phyloP scores from a whole-genome alignment of 1,284 basidiomycete genomes.

The Golubevia sp. region DNA sequence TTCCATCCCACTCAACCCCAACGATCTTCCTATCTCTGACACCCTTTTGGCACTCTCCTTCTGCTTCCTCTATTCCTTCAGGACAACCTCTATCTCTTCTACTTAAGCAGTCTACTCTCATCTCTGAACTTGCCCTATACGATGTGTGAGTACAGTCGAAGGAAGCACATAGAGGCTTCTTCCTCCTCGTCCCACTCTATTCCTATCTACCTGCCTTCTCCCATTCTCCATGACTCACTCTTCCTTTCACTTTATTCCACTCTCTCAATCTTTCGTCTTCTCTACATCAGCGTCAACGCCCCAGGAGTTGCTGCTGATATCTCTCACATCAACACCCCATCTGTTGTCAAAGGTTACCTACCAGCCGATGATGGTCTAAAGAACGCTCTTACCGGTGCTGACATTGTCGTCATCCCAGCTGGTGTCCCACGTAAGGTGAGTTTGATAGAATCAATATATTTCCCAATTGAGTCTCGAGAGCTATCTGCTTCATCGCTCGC shows the following conservation, averaged over 20 bases:
- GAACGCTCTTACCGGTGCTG: conserved; percentile 80
- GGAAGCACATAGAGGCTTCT: too few relatives aligned
- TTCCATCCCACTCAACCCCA: neutral
- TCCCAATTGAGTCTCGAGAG: too few relatives aligned
- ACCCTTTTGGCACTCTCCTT: too few relatives aligned
- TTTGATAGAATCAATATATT: neutral
- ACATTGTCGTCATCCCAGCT: conserved; percentile 93
- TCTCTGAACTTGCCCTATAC: conserved; percentile 78
- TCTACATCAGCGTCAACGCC: too few relatives aligned
- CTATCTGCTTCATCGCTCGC: too few relatives aligned
- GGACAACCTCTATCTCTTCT: conserved; percentile 90
- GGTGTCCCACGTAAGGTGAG: conserved; percentile 86
- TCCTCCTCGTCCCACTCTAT: too few relatives aligned
- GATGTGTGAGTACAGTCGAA: conserved; percentile 93
- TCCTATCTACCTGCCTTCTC: too few relatives aligned
- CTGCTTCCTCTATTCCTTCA: neutral
- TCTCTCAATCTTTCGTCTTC: too few relatives aligned
- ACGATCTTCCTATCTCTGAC: neutral
- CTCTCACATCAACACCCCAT: conserved; percentile 75
- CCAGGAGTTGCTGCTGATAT: conserved; percentile 95
- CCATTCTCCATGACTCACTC: too few relatives aligned
- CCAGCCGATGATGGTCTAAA: conserved; percentile 74
- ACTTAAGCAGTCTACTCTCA: conserved; percentile 80
- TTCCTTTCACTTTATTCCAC: too few relatives aligned
- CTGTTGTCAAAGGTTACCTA: conserved; percentile 61